phyloP scores from a whole-genome alignment of 1,139 yeast species.

The Hansenula lynferdii region DNA sequence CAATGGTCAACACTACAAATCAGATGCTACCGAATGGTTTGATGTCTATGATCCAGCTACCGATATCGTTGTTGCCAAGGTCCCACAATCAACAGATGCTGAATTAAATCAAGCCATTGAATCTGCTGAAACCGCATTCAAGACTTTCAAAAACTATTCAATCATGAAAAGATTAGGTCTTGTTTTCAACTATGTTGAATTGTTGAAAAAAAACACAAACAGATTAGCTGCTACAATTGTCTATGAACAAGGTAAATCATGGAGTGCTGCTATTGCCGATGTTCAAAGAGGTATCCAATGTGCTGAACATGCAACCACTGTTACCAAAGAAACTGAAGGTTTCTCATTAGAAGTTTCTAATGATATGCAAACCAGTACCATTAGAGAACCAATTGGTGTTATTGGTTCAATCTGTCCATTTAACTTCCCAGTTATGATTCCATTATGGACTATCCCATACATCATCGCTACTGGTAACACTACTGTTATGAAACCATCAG shows the following conservation, averaged over 20 bases:
- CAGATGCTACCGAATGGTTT: constrained; percentile 57
- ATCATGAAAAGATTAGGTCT: constrained; percentile 70
- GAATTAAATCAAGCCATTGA: constrained; percentile 67
- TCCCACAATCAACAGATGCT: constrained; percentile 66
- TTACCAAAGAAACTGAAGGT: constrained; percentile 64
- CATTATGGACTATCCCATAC: constrained; percentile 78
- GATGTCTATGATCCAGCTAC: constrained; percentile 80
- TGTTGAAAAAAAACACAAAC: constrained; percentile 67
- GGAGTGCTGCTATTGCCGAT: constrained; percentile 75
- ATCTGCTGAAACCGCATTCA: constrained; percentile 59
- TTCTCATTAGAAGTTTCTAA: constrained; percentile 62
- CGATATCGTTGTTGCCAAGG: constrained; percentile 57
- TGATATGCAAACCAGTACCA: constrained; percentile 79
- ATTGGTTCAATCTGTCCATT: constrained; percentile 68
- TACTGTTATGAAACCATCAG: constrained; percentile 71
- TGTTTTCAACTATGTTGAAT: constrained; percentile 66
- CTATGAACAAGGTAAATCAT: constrained; percentile 77
- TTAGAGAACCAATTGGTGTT: constrained; percentile 60
- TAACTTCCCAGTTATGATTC: constrained; percentile 85
- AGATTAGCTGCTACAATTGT: constrained; percentile 68
- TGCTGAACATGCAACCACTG: constrained; percentile 58
- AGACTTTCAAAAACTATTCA: constrained; percentile 53
- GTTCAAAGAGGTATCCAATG: constrained; percentile 79
- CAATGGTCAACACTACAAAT: constrained; percentile 54
- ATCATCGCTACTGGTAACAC: constrained; percentile 77